Evolutionary conservation across 2,329 filamentous ascomycete genomes (phyloP).

Genomic region (Parasarocladium wereldwijsianum): DNA sequence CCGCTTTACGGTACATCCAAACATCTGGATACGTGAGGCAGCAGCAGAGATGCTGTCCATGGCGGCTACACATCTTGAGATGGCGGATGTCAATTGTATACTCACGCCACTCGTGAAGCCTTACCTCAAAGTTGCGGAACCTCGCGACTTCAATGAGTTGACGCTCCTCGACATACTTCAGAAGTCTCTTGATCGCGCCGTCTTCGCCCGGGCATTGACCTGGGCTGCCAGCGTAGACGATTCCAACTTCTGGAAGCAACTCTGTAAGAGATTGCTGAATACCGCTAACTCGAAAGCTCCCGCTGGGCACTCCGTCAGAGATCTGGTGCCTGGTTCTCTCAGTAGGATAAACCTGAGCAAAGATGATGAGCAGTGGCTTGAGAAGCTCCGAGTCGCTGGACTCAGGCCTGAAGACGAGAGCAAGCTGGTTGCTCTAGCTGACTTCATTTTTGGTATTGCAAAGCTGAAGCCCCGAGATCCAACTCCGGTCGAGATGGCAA

Average conservation of each 20-base stretch:
- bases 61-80: constrained; percentile 58
- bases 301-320: constrained; percentile 39
- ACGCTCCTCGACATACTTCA: constrained; percentile 70
- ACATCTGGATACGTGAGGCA: constrained; percentile 87
- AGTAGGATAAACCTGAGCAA: constrained; percentile 61
- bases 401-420: constrained; percentile 73
- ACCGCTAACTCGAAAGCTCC: constrained; percentile 45
- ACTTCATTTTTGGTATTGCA: constrained; percentile 82
- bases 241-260: constrained; percentile 75
- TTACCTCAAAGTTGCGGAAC: constrained; percentile 62
- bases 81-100: constrained; percentile 72
- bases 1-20: constrained; percentile 85
- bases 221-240: constrained; percentile 77
- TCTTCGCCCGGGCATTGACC: constrained; percentile 71
- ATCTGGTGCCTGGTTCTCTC: constrained; percentile 41
- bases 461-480: constrained; percentile 49
- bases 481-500: constrained; percentile 15
- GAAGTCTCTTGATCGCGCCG: constrained; percentile 60
- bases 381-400: constrained; percentile 69
- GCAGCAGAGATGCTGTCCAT: constrained; percentile 71
- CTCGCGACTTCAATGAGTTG: constrained; percentile 53
- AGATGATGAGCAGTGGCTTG: constrained; percentile 90
- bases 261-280: constrained; percentile 46
- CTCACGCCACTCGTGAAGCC: constrained; percentile 66
- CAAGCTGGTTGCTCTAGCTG: constrained; percentile 71